phyloP scores from a whole-genome alignment of 257 asterid species.

The Knoxia roxburghii region DNA sequence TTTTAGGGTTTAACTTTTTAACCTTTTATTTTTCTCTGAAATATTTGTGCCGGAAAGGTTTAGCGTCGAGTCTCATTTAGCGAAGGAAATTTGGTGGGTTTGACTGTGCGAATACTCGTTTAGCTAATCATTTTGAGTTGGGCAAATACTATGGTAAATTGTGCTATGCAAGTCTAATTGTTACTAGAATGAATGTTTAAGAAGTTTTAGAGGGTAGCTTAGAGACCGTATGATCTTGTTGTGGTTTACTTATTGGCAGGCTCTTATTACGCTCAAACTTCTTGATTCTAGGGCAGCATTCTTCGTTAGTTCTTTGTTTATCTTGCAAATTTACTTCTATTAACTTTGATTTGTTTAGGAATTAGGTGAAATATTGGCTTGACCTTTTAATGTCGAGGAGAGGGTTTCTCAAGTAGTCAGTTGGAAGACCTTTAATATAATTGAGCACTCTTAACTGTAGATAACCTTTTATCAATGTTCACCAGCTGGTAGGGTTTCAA shows the following conservation, averaged over 20 bases:
- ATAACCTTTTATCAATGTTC: background rate
- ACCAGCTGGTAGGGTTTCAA: background rate
- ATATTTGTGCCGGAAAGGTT: background rate
- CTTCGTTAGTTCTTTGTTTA: too few relatives aligned
- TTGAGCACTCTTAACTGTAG: background rate
- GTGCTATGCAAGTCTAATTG: too few relatives aligned
- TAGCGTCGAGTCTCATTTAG: background rate
- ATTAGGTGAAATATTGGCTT: background rate
- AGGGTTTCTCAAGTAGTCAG: background rate
- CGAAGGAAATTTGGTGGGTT: background rate
- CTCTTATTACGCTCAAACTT: too few relatives aligned
- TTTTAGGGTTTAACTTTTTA: conserved; percentile 9
- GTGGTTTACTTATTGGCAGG: too few relatives aligned
- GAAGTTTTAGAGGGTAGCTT: too few relatives aligned
- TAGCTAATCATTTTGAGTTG: background rate
- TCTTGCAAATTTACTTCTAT: too few relatives aligned
- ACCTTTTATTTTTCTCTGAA: background rate
- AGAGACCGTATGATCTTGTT: too few relatives aligned
- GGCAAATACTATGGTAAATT: background rate
- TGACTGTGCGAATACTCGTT: background rate
- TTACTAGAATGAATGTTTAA: too few relatives aligned
- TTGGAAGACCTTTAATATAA: background rate
- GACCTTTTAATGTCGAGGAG: background rate
- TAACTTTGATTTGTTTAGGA: too few relatives aligned
- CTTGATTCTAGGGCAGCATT: too few relatives aligned